Evolutionary conservation across 1,284 basidiomycete species (phyloP), one percentile per base, ranked within the genome.

Genomic region (Fomitopsis betulina): DNA sequence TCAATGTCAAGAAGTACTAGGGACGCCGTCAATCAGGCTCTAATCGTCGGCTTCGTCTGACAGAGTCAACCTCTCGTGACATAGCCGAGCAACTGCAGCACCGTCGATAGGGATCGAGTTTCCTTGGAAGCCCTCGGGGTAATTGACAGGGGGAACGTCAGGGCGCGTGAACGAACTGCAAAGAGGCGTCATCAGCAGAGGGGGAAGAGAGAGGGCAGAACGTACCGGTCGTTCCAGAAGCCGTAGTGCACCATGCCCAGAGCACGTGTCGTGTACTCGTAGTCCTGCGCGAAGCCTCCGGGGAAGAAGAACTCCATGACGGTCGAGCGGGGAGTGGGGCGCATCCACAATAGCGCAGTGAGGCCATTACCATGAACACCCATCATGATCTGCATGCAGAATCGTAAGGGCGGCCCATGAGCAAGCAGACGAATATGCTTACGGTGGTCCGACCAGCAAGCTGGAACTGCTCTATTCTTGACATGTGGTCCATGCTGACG

Each of bases 251-350:
- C 79, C 81, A 95, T 93, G 8, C 91, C 91, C 2, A 96, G 75
- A 0, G 90, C 87, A 23, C 88, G 82, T 0, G 92, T 79, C 0
- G 89, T 91, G 61, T 83, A 91, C 70, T 93, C 89, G 65, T 95
- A 96, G 71, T 95, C 93, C 64, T 85, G 83, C 9, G 93, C 90
- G 70, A 94, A 95, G 2, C 93, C 93, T 30, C 81, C 79, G 2
- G 93, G 91, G 71, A 76, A 93, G 74, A 94, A 94, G 72, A 95
- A 93, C 68, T 96, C 93, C 73, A 95, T 93, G 50, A 94, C 89
- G 0, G 90, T 92, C 19, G 87, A 79, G 17, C 85, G 77, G 10
- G 83, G 83, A 1, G 80, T 82, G 1, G 90, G 89, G 30, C 86
- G 84, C 91, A 94, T 93, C 92, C 91, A 95, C 5, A 94, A 68